phyloP scores from a whole-genome alignment of 2,329 filamentous ascomycete genomes.

The Coniochaeta hoffmannii region DNA sequence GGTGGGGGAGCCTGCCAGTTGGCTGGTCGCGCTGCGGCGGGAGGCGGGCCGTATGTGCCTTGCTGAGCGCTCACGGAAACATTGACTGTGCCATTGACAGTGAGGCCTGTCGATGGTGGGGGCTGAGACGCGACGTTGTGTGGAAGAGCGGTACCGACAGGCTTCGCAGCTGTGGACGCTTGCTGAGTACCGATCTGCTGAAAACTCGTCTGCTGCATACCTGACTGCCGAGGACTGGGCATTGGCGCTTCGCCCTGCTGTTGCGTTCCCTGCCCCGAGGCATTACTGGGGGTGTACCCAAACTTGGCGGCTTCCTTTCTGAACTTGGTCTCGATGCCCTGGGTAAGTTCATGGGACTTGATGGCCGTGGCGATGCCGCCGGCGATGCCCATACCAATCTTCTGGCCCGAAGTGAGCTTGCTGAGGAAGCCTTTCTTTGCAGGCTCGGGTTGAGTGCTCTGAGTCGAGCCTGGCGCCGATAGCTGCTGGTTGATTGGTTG shows the following conservation, averaged over 20 bases:
- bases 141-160: neutral
- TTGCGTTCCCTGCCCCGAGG: neutral
- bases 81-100: neutral
- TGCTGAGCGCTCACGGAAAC: neutral
- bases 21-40: neutral
- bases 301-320: neutral
- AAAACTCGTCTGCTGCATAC: neutral
- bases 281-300: no score
- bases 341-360: neutral
- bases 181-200: neutral
- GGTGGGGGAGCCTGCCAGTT: neutral
- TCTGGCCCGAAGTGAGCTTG: neutral
- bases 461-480: neutral
- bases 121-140: neutral
- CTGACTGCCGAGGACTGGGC: neutral
- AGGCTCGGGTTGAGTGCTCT: neutral
- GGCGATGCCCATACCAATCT: neutral
- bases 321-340: neutral
- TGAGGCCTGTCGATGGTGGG: neutral
- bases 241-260: neutral
- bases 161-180: neutral
- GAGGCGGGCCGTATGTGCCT: neutral
- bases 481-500: neutral
- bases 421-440: neutral
- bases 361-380: neutral